These are phyloP conservation scores for Cutaneotrichosporon cavernicola DNA, from an alignment of 1,284 basidiomycete genomes.

Conservation along the genomic window DNA sequence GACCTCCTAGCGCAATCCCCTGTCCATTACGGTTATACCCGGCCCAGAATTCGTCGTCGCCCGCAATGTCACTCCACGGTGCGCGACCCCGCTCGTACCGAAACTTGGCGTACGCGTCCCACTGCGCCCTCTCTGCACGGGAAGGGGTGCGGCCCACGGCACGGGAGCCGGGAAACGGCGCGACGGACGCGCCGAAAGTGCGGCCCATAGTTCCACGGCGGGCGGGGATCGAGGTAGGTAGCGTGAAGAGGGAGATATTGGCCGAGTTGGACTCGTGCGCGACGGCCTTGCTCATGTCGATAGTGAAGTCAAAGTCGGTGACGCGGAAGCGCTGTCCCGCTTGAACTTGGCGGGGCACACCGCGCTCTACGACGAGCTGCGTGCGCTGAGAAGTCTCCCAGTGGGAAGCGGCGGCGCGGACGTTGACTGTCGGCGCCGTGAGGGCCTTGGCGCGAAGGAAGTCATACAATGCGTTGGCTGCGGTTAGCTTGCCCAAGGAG, in stretches of 20 bases:
- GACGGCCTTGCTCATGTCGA: constrained; percentile 37
- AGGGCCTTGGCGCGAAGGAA: constrained; percentile 37
- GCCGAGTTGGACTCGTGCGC: constrained; percentile 35
- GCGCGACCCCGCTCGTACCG: constrained; percentile 15
- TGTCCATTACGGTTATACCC: not conserved
- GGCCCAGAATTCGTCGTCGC: constrained; percentile 20
- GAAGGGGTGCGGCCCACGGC: constrained; percentile 2
- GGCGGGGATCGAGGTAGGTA: constrained; percentile 17
- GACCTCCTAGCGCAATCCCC: constrained; percentile 4
- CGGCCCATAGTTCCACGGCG: constrained; percentile 24
- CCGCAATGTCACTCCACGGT: constrained; percentile 17
- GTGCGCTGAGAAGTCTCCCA: constrained; percentile 27
- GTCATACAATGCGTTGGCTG: constrained; percentile 43
- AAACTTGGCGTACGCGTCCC: constrained; percentile 14
- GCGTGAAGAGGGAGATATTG: constrained; percentile 35
- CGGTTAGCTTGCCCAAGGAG: not conserved
- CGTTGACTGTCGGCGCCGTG: constrained; percentile 27
- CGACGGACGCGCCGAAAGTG: constrained; percentile 3
- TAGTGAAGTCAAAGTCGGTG: constrained; percentile 46
- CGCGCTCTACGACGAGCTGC: constrained; percentile 31
- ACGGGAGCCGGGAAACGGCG: not conserved
- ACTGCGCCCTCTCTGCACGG: not conserved
- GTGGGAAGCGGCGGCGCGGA: constrained; percentile 33
- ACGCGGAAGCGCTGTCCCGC: constrained; percentile 36
- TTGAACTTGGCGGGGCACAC: constrained; percentile 15